Conservation (phyloP, 768 basidiomycete species). For the Calocera cornea region DNA sequence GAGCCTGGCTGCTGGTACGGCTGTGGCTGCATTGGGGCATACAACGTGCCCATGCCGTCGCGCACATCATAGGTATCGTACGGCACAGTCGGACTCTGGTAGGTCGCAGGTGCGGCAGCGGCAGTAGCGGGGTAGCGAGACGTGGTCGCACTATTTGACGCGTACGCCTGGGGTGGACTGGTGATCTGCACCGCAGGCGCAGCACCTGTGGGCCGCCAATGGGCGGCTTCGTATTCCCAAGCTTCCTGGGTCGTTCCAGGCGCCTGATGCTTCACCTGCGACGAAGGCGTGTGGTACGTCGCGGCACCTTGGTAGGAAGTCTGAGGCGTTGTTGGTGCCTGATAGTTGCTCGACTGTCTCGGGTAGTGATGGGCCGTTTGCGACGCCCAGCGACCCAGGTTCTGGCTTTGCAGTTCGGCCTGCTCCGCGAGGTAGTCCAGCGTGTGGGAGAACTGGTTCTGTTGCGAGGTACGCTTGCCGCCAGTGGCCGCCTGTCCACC, state of each 20-base stretch:
- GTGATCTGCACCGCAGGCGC: conserved; percentile 42
- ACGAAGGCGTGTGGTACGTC: conserved; percentile 3
- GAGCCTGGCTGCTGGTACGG: conserved; percentile 45
- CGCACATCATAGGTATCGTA: conserved; percentile 21
- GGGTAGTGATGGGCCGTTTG: background rate
- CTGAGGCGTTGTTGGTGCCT: conserved; percentile 1
- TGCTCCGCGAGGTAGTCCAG: conserved; percentile 88
- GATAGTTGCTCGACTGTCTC: background rate
- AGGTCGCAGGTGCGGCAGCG: conserved; percentile 37
- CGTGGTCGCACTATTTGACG: conserved; percentile 37
- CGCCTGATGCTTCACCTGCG: conserved; percentile 6
- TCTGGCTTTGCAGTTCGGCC: conserved; percentile 36
- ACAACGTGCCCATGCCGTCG: conserved; percentile 39
- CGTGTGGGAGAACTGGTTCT: conserved; percentile 50
- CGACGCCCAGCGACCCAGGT: conserved; percentile 16
- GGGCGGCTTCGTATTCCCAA: background rate
- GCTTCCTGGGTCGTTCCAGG: background rate
- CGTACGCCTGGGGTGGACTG: conserved; percentile 63
- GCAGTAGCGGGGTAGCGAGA: conserved; percentile 48
- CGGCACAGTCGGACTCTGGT: conserved; percentile 25
- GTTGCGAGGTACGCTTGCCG: conserved; percentile 41
- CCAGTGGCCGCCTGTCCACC: conserved; percentile 32
- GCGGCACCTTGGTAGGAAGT: conserved; percentile 9
- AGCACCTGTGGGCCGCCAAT: conserved; percentile 20
- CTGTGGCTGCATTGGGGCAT: conserved; percentile 73